Percentiles rank a stretch among this genome's conserved stretches.
Conservation (phyloP, 2,329 filamentous ascomycete species). For the Botrytis fabae region DNA sequence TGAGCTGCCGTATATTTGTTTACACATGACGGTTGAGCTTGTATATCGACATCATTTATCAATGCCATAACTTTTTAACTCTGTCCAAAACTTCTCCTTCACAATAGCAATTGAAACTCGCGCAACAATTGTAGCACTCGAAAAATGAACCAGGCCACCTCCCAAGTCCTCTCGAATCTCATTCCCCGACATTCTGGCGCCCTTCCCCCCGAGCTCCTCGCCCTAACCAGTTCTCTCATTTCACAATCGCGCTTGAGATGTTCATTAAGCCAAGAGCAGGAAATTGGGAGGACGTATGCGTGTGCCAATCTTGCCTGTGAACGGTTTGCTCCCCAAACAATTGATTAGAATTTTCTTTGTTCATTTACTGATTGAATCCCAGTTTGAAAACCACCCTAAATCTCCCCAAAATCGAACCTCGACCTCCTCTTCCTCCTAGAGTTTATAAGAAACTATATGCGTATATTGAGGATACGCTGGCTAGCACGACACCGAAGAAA, state of each 20-base stretch:
- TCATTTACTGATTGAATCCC: neutral
- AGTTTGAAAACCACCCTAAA: slow-evolving; percentile 76
- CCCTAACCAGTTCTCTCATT: slow-evolving; percentile 71
- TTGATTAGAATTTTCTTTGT: neutral
- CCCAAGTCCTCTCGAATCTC: slow-evolving; percentile 70
- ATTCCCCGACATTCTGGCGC: slow-evolving; percentile 70
- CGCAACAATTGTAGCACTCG: neutral
- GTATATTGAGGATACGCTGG: slow-evolving; percentile 75
- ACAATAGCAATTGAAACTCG: neutral
- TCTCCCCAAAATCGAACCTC: slow-evolving; percentile 72
- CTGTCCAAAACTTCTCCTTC: neutral
- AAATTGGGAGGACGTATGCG: slow-evolving; percentile 79
- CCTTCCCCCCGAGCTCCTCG: slow-evolving; percentile 67
- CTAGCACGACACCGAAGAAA: slow-evolving; percentile 39
- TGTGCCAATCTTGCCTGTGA: slow-evolving; percentile 91
- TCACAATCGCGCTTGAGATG: slow-evolving; percentile 79
- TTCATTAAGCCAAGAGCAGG: slow-evolving; percentile 79
- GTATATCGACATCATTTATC: neutral
- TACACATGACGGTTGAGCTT: neutral
- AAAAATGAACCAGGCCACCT: slow-evolving; percentile 71
- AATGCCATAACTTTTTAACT: neutral
- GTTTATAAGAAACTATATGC: slow-evolving; percentile 82
- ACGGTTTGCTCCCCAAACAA: slow-evolving; percentile 51
- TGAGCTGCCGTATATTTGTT: neutral
- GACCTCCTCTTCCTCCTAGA: slow-evolving; percentile 74